A percentile compares a stretch with the other conserved stretches of the same genome.
These are phyloP conservation scores for Pythium aquatile DNA, from an alignment of 352 stramenopile genomes.

Conservation along the genomic window DNA sequence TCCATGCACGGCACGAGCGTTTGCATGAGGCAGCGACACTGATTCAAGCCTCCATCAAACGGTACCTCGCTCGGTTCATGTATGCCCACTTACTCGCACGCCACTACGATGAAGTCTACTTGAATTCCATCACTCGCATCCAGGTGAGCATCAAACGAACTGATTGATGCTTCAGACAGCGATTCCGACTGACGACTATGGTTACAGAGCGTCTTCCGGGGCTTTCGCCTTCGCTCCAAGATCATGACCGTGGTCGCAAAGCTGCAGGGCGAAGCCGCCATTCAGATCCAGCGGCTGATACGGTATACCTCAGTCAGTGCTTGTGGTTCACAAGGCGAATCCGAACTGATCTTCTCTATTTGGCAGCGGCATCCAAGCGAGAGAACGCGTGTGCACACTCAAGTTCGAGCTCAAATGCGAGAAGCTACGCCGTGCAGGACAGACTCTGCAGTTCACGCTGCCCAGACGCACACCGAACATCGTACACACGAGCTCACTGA, in stretches of 20 bases:
- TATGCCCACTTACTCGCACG: conserved; percentile 39
- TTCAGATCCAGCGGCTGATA: conserved; percentile 61
- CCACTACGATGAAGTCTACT: conserved; percentile 44
- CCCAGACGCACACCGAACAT: conserved; percentile 29
- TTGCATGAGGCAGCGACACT: conserved; percentile 37
- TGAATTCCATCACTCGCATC: conserved; percentile 41
- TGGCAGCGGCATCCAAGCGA: conserved; percentile 47
- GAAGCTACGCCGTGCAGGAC: conserved; percentile 27
- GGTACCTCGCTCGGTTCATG: conserved; percentile 48
- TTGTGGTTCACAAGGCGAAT: too few species aligned
- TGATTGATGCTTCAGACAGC: background rate
- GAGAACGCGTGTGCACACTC: conserved; percentile 47
- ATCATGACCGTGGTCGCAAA: conserved; percentile 47
- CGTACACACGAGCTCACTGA: conserved; percentile 26
- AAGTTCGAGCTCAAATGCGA: conserved; percentile 54
- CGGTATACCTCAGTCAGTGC: too few species aligned
- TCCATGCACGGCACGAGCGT: conserved; percentile 40
- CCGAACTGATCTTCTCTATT: conserved; percentile 5
- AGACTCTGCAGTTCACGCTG: conserved; percentile 45
- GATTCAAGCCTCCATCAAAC: conserved; percentile 49
- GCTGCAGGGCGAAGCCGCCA: conserved; percentile 33
- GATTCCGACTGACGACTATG: background rate
- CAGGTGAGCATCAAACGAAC: conserved; percentile 33
- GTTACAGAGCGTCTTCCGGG: conserved; percentile 38
- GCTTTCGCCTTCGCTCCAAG: conserved; percentile 40